Evolutionary conservation across 106 monocot genomes (phyloP).

Genomic region (Amphibolis antarctica): DNA sequence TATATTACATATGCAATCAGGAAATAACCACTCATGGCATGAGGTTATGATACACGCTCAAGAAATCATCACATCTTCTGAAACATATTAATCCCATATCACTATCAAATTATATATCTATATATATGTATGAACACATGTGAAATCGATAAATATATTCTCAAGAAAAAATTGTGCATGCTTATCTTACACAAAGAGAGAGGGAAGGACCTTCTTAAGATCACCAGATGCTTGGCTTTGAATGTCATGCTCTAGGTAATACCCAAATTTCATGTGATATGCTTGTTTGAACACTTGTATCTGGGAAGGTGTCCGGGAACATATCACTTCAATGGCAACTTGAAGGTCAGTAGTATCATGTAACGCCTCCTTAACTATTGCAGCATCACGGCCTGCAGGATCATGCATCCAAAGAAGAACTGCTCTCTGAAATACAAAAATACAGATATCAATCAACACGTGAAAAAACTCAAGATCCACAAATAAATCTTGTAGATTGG

Average conservation of each 20-base stretch:
- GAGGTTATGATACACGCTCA: too few species aligned
- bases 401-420: slow-evolving; percentile 75
- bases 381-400: slow-evolving; percentile 67
- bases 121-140: too few species aligned
- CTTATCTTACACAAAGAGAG: not conserved
- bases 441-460: not conserved
- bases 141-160: too few species aligned
- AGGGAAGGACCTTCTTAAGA: slow-evolving; percentile 42
- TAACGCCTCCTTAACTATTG: slow-evolving; percentile 45
- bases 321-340: slow-evolving; percentile 69
- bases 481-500: not conserved
- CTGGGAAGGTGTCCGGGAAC: slow-evolving; percentile 66
- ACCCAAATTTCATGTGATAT: slow-evolving; percentile 41
- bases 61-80: too few species aligned
- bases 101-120: too few species aligned
- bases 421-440: slow-evolving; percentile 41
- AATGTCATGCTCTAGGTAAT: slow-evolving; percentile 57
- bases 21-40: too few species aligned
- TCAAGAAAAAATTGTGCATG: too few species aligned
- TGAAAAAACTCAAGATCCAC: not conserved
- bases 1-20: too few species aligned
- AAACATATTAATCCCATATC: too few species aligned
- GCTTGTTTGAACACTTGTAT: slow-evolving; percentile 62
- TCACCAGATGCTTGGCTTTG: slow-evolving; percentile 34
- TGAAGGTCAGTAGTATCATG: slow-evolving; percentile 31